Conservation (phyloP, 2,329 filamentous ascomycete genomes). For the Sordariomycetes sp. region DNA sequence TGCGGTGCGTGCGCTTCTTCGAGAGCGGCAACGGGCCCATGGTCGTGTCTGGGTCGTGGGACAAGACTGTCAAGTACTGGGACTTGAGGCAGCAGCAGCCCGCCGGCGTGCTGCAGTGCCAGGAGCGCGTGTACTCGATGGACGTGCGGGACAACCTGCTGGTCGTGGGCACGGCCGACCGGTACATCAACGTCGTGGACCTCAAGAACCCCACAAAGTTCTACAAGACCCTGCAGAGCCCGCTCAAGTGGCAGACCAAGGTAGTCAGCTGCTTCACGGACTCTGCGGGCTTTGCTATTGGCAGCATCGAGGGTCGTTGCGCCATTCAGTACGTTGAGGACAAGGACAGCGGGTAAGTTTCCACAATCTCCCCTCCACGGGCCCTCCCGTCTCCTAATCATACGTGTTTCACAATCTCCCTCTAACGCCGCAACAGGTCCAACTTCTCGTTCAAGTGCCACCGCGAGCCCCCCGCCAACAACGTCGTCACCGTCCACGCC, state of each 20-base stretch:
- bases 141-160: conserved; percentile 80
- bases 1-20: conserved; percentile 68
- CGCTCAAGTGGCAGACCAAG: conserved; percentile 95
- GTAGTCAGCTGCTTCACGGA: conserved; percentile 93
- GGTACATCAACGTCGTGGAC: conserved; percentile 92
- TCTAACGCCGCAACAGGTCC: conserved; percentile 34
- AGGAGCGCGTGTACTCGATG: conserved; percentile 81
- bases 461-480: conserved; percentile 63
- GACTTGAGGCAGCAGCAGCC: conserved; percentile 57
- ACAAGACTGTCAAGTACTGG: conserved; percentile 87
- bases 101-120: conserved; percentile 50
- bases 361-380: neutral
- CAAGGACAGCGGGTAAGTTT: conserved; percentile 60
- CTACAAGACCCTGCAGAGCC: conserved; percentile 93
- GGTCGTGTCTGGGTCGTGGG: conserved; percentile 86
- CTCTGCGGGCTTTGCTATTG: conserved; percentile 82
- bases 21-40: conserved; percentile 61
- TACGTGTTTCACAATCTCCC: neutral
- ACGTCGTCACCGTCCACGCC: conserved; percentile 78
- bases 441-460: conserved; percentile 99
- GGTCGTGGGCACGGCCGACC: conserved; percentile 84
- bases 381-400: neutral
- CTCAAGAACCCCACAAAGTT: conserved; percentile 78
- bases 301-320: conserved; percentile 91
- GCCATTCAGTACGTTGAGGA: conserved; percentile 98